Percentiles rank a stretch among this genome's conserved stretches.
These are phyloP conservation scores for Nothophytophthora sp. DNA, from an alignment of 352 stramenopile species.

Conservation along the genomic window DNA sequence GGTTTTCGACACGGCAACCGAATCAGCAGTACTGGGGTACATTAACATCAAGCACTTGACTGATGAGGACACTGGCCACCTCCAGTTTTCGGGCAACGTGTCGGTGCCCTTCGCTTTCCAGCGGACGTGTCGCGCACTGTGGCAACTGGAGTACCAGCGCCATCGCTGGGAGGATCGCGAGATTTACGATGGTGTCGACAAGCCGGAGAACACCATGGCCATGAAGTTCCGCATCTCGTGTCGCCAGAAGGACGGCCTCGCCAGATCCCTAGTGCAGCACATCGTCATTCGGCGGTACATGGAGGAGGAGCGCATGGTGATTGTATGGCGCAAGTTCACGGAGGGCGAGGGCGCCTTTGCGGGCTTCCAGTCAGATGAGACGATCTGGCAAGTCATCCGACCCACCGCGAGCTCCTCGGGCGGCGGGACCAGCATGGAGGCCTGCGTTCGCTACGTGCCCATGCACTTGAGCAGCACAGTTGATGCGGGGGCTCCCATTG, in stretches of 20 bases:
- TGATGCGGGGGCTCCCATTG: not conserved
- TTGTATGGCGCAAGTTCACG: constrained; percentile 49
- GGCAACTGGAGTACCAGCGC: constrained; percentile 7
- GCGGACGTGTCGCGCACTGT: constrained; percentile 1
- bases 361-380: constrained; percentile 60
- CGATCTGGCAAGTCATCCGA: constrained; percentile 41
- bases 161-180: constrained; percentile 8
- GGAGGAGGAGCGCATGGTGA: constrained; percentile 41
- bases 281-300: constrained; percentile 39
- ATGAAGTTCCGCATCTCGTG: constrained; percentile 15
- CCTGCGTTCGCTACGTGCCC: constrained; percentile 17
- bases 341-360: constrained; percentile 36
- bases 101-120: constrained; percentile 20
- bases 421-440: constrained; percentile 12
- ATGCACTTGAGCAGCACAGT: constrained; percentile 17
- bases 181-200: constrained; percentile 5
- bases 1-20: constrained; percentile 10
- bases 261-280: constrained; percentile 6
- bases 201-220: constrained; percentile 25
- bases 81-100: constrained; percentile 17
- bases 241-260: constrained; percentile 10
- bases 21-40: too few species aligned
- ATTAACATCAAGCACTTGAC: too few species aligned
- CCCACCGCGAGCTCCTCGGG: constrained; percentile 7
- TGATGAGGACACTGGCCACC: constrained; percentile 8